Base-by-base conservation (phyloP, 2,329 filamentous ascomycete genomes). In the Huntiella decipiens region DNA sequence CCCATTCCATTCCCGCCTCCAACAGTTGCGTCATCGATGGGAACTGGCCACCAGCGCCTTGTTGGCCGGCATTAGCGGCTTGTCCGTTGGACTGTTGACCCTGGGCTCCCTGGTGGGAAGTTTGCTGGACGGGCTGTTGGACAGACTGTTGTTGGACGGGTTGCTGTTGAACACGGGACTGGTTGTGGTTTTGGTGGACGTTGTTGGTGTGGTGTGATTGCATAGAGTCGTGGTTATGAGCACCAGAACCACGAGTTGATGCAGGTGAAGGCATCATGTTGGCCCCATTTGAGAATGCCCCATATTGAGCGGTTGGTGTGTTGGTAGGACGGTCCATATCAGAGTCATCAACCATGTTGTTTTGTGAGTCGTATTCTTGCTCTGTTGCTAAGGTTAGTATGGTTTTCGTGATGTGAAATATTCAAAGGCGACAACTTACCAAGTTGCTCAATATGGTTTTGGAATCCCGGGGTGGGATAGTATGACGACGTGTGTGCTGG, bases 361-460 rank as follows among this genome's bases (percentile, higher is more conserved):
- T 75, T 64, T 85, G 82, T 46, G 84, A 81, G 61, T 95, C 87
- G 65, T 95, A 96, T 68, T 96, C 88, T 71, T 93, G 86, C 67
- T 96, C 88, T 95, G 67, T 68, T 60, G 69, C 73, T 82, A 67
- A 79, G 71, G 66, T 70, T 77, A 75, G 71, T 69, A 77, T 69
- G 40, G 71, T 28, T 10, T 28, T 7, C 22, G 3, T 28, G 7
- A 8, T 28, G 7, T 28, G 22, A 28, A 28, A 28, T 28, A 10
- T 28, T 28, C 22, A 28, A 43, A 5, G 56, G 67, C 69, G 71
- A 62, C 58, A 71, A 70, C 86, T 82, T 85, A 82, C 88, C 88
- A 62, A 96, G 76, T 69, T 94, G 85, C 63, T 92, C 83, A 63
- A 92, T 87, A 61, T 95, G 88, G 61, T 82, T 91, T 58, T 92